A percentile compares a stretch with the other conserved stretches of the same genome.
Conservation (phyloP, 106 monocot genomes). For the Dendrobium huoshanense region DNA sequence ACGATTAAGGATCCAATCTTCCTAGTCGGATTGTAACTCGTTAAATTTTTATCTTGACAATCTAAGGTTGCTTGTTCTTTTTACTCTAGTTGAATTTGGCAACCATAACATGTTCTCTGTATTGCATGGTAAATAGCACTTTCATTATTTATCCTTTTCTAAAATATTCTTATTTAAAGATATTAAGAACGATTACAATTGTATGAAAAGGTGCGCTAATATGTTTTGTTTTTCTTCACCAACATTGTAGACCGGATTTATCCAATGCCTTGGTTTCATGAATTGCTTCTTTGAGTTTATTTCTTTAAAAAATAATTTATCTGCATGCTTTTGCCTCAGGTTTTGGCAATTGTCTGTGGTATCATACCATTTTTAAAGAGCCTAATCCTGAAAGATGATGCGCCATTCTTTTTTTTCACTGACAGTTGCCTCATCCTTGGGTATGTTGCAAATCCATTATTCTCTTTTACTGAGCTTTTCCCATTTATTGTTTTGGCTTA, state of each 20-base stretch:
- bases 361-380: constrained; percentile 77
- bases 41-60: background rate
- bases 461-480: background rate
- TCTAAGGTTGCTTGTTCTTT: background rate
- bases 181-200: background rate
- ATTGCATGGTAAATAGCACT: background rate
- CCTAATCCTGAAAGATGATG: constrained; percentile 74
- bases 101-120: background rate
- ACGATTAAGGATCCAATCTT: too few relatives aligned
- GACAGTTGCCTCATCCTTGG: constrained; percentile 98
- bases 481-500: background rate
- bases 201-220: background rate
- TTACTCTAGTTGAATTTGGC: background rate
- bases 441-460: constrained; percentile 27
- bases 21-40: too few relatives aligned
- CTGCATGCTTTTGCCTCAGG: constrained; percentile 26
- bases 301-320: constrained; percentile 4
- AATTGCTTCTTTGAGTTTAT: background rate
- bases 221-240: background rate
- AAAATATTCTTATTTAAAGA: background rate
- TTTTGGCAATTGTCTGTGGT: constrained; percentile 73
- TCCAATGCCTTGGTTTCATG: background rate
- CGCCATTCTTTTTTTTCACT: constrained; percentile 92
- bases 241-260: background rate
- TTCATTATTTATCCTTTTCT: background rate